phyloP scores from a whole-genome alignment of 2,329 filamentous ascomycete genomes.

The Exophiala dermatitidis region DNA sequence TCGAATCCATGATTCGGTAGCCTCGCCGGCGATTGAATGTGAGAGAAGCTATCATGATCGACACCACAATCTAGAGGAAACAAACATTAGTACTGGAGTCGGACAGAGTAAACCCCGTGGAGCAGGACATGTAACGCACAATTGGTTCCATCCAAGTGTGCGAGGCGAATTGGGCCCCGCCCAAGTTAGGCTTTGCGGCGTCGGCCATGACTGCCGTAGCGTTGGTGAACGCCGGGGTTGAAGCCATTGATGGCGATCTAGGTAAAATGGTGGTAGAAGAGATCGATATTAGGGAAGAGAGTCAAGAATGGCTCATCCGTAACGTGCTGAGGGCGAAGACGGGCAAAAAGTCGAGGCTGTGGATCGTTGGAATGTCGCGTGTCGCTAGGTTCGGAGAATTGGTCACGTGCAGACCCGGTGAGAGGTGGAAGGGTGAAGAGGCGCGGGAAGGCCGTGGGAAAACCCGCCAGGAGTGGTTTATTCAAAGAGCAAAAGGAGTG shows the following conservation, averaged over 20 bases:
- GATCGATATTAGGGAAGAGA: not conserved
- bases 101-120: not conserved
- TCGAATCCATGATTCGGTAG: conserved; percentile 37
- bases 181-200: conserved; percentile 28
- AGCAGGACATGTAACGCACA: conserved; percentile 24
- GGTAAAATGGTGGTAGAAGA: not conserved
- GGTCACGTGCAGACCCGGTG: too few relatives aligned
- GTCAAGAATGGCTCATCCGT: too few relatives aligned
- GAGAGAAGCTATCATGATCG: conserved; percentile 45
- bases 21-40: conserved; percentile 42
- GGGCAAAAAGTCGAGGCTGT: not conserved
- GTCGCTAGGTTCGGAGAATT: too few relatives aligned
- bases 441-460: too few relatives aligned
- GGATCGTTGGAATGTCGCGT: not conserved
- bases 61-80: conserved; percentile 42
- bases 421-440: too few relatives aligned
- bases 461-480: too few relatives aligned
- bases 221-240: conserved; percentile 4
- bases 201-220: conserved; percentile 15
- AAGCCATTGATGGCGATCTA: conserved; percentile 10
- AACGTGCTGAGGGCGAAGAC: too few relatives aligned
- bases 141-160: conserved; percentile 34
- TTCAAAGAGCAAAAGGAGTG: too few relatives aligned
- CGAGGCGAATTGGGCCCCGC: conserved; percentile 33
- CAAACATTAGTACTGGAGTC: not conserved